Percentiles rank a stretch among this genome's conserved stretches.
Evolutionary conservation across 345 rosid species (phyloP).

Genomic region (Toxicodendron radicans): DNA sequence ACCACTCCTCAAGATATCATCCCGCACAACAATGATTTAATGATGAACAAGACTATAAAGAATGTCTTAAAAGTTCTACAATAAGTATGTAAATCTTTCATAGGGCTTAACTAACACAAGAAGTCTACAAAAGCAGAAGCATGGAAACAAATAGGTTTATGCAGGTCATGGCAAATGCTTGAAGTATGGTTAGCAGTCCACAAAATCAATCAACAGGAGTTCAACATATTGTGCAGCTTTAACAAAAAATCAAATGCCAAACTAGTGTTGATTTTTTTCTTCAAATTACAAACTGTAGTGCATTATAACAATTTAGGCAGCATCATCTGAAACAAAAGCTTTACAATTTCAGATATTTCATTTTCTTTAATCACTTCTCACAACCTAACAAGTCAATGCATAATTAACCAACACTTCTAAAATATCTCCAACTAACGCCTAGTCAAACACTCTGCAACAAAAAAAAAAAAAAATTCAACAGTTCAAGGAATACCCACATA

Average conservation of each 20-base stretch:
- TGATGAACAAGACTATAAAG: not conserved
- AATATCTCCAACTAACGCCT: slow-evolving; percentile 2
- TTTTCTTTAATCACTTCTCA: not conserved
- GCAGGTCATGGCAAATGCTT: not conserved
- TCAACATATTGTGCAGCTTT: not conserved
- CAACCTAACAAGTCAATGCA: too few relatives aligned
- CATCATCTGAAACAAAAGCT: not conserved
- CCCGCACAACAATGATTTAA: slow-evolving; percentile 21
- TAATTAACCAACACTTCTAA: not conserved
- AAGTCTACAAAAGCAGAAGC: not conserved
- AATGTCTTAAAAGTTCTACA: not conserved
- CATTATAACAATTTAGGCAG: not conserved
- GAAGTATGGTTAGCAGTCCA: not conserved
- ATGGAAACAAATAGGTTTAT: slow-evolving; percentile 4
- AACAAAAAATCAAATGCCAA: not conserved
- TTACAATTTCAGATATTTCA: not conserved
- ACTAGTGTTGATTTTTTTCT: not conserved
- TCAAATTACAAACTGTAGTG: not conserved
- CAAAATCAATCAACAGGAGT: not conserved
- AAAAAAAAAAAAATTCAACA: slow-evolving; percentile 5
- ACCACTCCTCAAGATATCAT: slow-evolving; percentile 12
- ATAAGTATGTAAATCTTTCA: not conserved
- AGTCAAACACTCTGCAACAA: slow-evolving; percentile 7
- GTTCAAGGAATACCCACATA: not conserved
- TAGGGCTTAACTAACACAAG: not conserved